Evolutionary conservation across 805 yeast genomes (phyloP).

Genomic region (Ogataea kodamae): DNA sequence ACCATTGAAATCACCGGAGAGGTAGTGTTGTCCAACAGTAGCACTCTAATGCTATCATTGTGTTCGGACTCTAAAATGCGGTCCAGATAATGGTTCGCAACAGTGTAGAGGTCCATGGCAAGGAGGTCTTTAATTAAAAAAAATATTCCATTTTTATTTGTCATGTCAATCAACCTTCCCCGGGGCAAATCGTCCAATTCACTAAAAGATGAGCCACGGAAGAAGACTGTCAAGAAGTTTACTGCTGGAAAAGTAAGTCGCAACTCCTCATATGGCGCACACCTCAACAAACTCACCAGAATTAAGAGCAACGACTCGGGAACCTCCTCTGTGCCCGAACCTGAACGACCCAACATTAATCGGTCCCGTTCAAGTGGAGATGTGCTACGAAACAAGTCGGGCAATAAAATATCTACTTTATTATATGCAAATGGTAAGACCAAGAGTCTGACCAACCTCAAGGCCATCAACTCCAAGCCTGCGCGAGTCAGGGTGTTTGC

Average conservation of each 20-base stretch:
- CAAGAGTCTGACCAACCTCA: slow-evolving; percentile 29
- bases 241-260: slow-evolving; percentile 34
- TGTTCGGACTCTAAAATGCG: slow-evolving; percentile 30
- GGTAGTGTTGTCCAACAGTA: slow-evolving; percentile 75
- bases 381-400: slow-evolving; percentile 18
- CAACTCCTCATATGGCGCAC: slow-evolving; percentile 35
- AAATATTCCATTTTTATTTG: slow-evolving; percentile 4
- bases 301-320: slow-evolving; percentile 30
- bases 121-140: slow-evolving; percentile 1
- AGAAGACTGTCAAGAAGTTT: slow-evolving; percentile 31
- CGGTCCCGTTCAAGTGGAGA: slow-evolving; percentile 29
- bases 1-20: slow-evolving; percentile 84
- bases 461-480: slow-evolving; percentile 21
- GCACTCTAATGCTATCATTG: slow-evolving; percentile 41
- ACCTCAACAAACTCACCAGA: slow-evolving; percentile 31
- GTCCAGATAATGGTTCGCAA: slow-evolving; percentile 42
- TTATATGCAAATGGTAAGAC: slow-evolving; percentile 15
- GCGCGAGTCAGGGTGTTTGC: slow-evolving; percentile 21
- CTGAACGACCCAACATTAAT: slow-evolving; percentile 23
- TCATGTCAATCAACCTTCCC: slow-evolving; percentile 16
- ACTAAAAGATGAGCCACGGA: slow-evolving; percentile 27
- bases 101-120: slow-evolving; percentile 45
- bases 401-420: slow-evolving; percentile 15
- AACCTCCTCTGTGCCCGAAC: slow-evolving; percentile 8
- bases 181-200: slow-evolving; percentile 30